These are phyloP conservation scores for Lichenothelia convexa DNA, from an alignment of 495 filamentous ascomycete species.

Conservation along the genomic window DNA sequence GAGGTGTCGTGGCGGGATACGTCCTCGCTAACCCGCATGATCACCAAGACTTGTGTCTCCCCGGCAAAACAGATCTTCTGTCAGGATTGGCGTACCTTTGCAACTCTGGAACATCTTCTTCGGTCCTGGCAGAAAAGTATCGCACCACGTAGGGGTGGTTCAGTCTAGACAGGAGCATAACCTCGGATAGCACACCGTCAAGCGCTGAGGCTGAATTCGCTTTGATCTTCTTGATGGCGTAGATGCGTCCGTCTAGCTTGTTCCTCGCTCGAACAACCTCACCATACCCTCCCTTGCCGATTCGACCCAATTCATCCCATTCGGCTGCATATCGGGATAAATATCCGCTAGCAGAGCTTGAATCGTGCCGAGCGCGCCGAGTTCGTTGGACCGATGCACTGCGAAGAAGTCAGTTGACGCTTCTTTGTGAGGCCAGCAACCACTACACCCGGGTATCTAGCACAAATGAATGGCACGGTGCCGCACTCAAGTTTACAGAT, in stretches of 20 bases:
- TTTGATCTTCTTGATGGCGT: conserved; percentile 92
- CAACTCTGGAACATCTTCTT: conserved; percentile 48
- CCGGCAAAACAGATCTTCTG: too few species aligned
- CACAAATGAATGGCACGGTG: too few species aligned
- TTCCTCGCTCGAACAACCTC: conserved; percentile 95
- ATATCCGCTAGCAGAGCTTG: conserved; percentile 5
- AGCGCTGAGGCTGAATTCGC: conserved; percentile 61
- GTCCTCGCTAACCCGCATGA: too few species aligned
- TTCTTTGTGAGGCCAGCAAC: too few species aligned
- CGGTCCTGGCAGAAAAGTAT: conserved; percentile 89
- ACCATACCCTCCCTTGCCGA: conserved; percentile 90
- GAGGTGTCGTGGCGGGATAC: too few species aligned
- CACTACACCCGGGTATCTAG: too few species aligned
- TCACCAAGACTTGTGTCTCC: too few species aligned
- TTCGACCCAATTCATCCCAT: conserved; percentile 69
- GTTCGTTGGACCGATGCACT: too few species aligned
- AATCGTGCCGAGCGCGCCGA: too few species aligned
- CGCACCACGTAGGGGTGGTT: conserved; percentile 94
- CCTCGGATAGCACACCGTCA: conserved; percentile 77
- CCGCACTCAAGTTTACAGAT: too few species aligned
- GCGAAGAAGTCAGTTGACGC: too few species aligned
- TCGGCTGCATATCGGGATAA: conserved; percentile 68
- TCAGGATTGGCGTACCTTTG: too few species aligned
- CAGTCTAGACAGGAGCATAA: conserved; percentile 70
- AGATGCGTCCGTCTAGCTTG: conserved; percentile 78